Conservation (phyloP, 805 yeast genomes). For the Clavispora phyllophila region DNA sequence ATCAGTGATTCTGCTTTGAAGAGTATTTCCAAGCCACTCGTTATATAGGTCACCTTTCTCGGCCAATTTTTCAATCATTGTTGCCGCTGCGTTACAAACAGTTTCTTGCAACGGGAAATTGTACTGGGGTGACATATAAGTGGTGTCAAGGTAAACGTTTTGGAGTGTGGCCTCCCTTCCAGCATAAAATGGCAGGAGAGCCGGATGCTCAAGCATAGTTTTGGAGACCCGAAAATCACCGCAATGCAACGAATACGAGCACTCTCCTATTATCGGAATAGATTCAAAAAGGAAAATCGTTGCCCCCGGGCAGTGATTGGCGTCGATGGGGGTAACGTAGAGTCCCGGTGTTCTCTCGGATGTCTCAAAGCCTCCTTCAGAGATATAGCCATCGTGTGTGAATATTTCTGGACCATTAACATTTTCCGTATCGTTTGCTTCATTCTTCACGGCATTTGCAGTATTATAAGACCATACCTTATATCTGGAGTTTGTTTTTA, state of each 20-base stretch:
- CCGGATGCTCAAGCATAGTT: conserved; percentile 41
- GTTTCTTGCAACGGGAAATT: conserved; percentile 72
- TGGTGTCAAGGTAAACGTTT: conserved; percentile 80
- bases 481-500: conserved; percentile 39
- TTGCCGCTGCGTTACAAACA: conserved; percentile 59
- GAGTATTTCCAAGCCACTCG: conserved; percentile 29
- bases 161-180: conserved; percentile 34
- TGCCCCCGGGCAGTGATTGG: conserved; percentile 98
- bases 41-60: conserved; percentile 17
- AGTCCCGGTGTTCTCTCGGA: conserved; percentile 24
- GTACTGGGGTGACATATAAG: conserved; percentile 73
- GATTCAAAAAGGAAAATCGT: conserved; percentile 69
- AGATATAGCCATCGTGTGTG: background rate
- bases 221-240: conserved; percentile 84
- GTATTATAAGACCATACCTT: conserved; percentile 14
- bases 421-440: background rate
- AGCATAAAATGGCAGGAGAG: conserved; percentile 17
- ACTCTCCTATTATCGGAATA: conserved; percentile 17
- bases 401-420: background rate
- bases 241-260: conserved; percentile 60
- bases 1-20: conserved; percentile 39
- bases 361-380: conserved; percentile 16
- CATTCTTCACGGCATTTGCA: background rate
- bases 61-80: conserved; percentile 41
- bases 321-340: conserved; percentile 64